Evolutionary conservation across 768 basidiomycete species (phyloP).

Genomic region (Russula sp.): DNA sequence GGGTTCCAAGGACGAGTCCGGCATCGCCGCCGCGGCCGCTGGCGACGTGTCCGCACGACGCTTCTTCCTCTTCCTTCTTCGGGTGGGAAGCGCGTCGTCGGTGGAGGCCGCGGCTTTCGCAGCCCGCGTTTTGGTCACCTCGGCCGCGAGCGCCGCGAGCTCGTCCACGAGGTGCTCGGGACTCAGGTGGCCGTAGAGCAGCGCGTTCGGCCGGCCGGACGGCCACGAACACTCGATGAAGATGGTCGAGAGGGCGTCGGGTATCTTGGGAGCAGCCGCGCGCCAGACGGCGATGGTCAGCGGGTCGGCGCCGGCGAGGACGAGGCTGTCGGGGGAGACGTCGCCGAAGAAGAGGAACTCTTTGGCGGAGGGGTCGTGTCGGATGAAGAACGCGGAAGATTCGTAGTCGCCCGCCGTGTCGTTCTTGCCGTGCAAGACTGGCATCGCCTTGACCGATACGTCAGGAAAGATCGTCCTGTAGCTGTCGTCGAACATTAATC

Average conservation of each 20-base stretch:
- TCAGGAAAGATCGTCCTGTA: slow-evolving; percentile 49
- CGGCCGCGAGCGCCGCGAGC: slow-evolving; percentile 58
- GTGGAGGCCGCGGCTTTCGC: slow-evolving; percentile 14
- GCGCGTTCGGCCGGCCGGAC: slow-evolving; percentile 56
- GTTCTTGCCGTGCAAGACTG: slow-evolving; percentile 67
- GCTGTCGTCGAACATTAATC: slow-evolving; percentile 45
- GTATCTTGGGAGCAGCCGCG: slow-evolving; percentile 71
- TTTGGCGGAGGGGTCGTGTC: slow-evolving; percentile 49
- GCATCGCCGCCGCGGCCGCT: not conserved
- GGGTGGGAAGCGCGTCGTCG: slow-evolving; percentile 4
- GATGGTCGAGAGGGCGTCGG: slow-evolving; percentile 60
- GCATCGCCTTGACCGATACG: slow-evolving; percentile 60
- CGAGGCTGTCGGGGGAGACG: slow-evolving; percentile 78
- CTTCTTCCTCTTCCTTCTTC: slow-evolving; percentile 37
- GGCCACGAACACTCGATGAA: slow-evolving; percentile 96
- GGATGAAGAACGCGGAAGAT: slow-evolving; percentile 82
- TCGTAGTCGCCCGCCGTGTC: slow-evolving; percentile 50
- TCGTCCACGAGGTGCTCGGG: slow-evolving; percentile 78
- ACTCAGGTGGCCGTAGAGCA: slow-evolving; percentile 81
- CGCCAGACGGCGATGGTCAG: slow-evolving; percentile 73
- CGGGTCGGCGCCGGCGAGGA: slow-evolving; percentile 37
- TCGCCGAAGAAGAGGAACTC: slow-evolving; percentile 95
- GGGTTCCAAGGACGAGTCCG: slow-evolving; percentile 44
- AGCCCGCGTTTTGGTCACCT: slow-evolving; percentile 49
- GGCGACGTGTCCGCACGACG: slow-evolving; percentile 35